Conservation (phyloP, 2,329 filamentous ascomycete genomes). For the Cucurbitaria berberidis region DNA sequence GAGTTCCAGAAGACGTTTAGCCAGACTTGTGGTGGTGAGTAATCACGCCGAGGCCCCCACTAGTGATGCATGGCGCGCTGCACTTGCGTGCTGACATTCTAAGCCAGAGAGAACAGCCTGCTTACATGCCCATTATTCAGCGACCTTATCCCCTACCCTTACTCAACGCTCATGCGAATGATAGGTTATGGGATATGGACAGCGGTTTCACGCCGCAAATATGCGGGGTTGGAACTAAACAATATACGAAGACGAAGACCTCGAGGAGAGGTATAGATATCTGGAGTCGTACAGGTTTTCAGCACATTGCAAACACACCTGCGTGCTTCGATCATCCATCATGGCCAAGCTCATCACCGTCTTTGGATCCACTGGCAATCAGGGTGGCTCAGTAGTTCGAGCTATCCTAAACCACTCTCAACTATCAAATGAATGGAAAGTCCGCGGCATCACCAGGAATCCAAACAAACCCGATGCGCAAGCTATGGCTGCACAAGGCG, state of each 20-base stretch:
- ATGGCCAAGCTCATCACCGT: conserved; percentile 58
- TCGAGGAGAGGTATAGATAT: neutral
- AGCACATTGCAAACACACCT: neutral
- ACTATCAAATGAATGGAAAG: conserved; percentile 55
- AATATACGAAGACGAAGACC: neutral
- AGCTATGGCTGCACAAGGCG: conserved; percentile 41
- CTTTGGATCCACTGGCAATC: conserved; percentile 65
- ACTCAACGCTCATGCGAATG: neutral
- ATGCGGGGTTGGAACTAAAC: neutral
- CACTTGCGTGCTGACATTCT: neutral
- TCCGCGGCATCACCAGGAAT: conserved; percentile 63
- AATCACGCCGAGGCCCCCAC: conserved; percentile 1
- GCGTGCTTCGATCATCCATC: conserved; percentile 6
- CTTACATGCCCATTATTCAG: neutral
- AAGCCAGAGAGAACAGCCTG: neutral
- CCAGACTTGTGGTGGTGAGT: neutral
- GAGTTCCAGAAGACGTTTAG: neutral
- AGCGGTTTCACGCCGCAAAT: neutral
- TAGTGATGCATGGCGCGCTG: neutral
- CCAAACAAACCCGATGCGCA: conserved; percentile 53
- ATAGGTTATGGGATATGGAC: neutral
- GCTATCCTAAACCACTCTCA: conserved; percentile 51
- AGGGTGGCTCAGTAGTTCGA: conserved; percentile 63
- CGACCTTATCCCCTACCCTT: neutral
- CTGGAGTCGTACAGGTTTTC: neutral